phyloP scores from a whole-genome alignment of 306 rosid genomes.

The Casuarina cunninghamiana region DNA sequence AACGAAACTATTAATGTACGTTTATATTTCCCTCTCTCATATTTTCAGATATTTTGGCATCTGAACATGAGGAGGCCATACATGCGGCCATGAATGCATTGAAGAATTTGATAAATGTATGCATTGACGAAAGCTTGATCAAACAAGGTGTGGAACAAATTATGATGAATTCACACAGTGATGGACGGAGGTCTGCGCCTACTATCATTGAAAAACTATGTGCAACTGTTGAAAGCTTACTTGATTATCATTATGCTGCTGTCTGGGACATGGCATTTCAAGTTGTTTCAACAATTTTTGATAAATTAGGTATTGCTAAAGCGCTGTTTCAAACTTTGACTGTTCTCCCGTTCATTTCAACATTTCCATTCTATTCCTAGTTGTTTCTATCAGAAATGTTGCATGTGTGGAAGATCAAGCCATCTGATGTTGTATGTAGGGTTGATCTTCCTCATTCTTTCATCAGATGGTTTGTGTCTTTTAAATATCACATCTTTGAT shows the following conservation, averaged over 20 bases:
- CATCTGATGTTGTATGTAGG: not conserved
- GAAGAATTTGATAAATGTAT: slow-evolving; percentile 49
- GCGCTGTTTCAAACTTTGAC: too few relatives aligned
- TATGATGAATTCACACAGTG: slow-evolving; percentile 29
- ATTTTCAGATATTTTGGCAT: slow-evolving; percentile 46
- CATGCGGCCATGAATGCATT: slow-evolving; percentile 59
- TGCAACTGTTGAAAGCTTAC: too few relatives aligned
- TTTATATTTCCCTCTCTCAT: slow-evolving; percentile 13
- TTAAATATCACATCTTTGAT: not conserved
- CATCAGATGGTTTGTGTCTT: not conserved
- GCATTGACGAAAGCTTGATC: too few relatives aligned
- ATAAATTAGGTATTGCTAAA: too few relatives aligned
- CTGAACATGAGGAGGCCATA: slow-evolving; percentile 59
- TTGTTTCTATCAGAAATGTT: too few relatives aligned
- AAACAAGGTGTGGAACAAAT: too few relatives aligned
- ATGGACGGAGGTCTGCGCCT: slow-evolving; percentile 64
- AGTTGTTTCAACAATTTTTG: too few relatives aligned
- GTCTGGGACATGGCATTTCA: too few relatives aligned
- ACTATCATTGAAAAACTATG: slow-evolving; percentile 51
- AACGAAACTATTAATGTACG: not conserved
- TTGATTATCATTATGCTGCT: too few relatives aligned
- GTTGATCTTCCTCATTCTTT: not conserved
- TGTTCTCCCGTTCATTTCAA: too few relatives aligned
- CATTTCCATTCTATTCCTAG: too few relatives aligned
- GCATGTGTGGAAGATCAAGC: not conserved